Conservation (phyloP, 1,284 basidiomycete genomes). For the Fomitiporia mediterranea region DNA sequence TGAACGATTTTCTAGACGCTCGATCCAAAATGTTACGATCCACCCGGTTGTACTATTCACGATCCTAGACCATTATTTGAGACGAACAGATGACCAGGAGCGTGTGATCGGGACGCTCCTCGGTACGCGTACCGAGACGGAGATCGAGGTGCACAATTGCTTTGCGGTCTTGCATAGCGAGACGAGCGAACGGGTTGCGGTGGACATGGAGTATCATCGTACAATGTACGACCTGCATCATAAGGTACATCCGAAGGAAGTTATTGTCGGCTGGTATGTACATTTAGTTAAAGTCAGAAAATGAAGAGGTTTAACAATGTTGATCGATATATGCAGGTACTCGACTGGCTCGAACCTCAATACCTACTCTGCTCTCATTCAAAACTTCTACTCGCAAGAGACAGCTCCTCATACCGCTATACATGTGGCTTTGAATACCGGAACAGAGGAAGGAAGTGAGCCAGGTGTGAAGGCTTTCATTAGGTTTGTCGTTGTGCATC, state of each 20-base stretch:
- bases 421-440: slow-evolving; percentile 91
- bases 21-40: slow-evolving; percentile 73
- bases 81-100: slow-evolving; percentile 76
- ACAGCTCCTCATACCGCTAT: slow-evolving; percentile 86
- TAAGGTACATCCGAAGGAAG: slow-evolving; percentile 80
- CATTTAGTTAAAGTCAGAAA: not conserved
- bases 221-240: slow-evolving; percentile 90
- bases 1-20: slow-evolving; percentile 41
- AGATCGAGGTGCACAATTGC: slow-evolving; percentile 71
- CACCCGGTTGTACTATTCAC: slow-evolving; percentile 94
- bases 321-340: slow-evolving; percentile 53
- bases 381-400: slow-evolving; percentile 97
- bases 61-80: slow-evolving; percentile 96
- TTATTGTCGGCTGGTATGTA: slow-evolving; percentile 85
- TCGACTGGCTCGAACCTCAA: slow-evolving; percentile 88
- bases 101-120: slow-evolving; percentile 96
- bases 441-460: slow-evolving; percentile 63
- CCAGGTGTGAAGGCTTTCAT: slow-evolving; percentile 87
- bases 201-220: slow-evolving; percentile 95
- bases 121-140: slow-evolving; percentile 74
- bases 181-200: slow-evolving; percentile 86
- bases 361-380: slow-evolving; percentile 95
- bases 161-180: slow-evolving; percentile 93
- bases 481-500: slow-evolving; percentile 48
- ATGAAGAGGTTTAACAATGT: slow-evolving; percentile 9